These are phyloP conservation scores for Friedmanniomyces endolithicus DNA, from an alignment of 495 filamentous ascomycete genomes.

Conservation along the genomic window DNA sequence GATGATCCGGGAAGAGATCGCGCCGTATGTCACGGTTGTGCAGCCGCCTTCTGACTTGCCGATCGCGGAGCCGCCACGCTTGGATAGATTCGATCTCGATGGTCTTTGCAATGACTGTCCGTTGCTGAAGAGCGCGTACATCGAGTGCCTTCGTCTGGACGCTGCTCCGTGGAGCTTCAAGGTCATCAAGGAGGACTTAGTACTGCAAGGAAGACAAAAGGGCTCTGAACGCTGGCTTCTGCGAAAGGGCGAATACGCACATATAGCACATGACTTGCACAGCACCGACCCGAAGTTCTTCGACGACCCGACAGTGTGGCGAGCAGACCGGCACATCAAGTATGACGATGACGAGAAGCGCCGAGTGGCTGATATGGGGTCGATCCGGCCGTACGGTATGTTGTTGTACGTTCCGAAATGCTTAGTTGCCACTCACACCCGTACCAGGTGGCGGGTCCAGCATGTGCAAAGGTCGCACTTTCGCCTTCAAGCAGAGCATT, in stretches of 20 bases:
- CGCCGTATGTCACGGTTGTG: slow-evolving; percentile 33
- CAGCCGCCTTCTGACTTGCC: slow-evolving; percentile 40
- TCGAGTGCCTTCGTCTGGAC: slow-evolving; percentile 44
- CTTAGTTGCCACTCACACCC: not conserved
- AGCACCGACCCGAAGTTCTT: slow-evolving; percentile 39
- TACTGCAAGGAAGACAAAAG: slow-evolving; percentile 31
- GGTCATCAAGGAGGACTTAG: slow-evolving; percentile 34
- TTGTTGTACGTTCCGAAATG: not conserved
- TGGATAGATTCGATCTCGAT: slow-evolving; percentile 36
- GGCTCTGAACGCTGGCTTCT: slow-evolving; percentile 35
- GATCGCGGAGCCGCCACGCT: slow-evolving; percentile 41
- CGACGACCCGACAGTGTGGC: slow-evolving; percentile 38
- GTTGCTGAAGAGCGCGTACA: slow-evolving; percentile 41
- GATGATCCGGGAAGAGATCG: slow-evolving; percentile 43
- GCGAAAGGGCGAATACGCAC: slow-evolving; percentile 38
- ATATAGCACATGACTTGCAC: slow-evolving; percentile 39
- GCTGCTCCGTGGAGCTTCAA: slow-evolving; percentile 37
- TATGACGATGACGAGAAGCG: slow-evolving; percentile 25
- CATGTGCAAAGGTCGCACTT: slow-evolving; percentile 29
- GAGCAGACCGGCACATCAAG: slow-evolving; percentile 38
- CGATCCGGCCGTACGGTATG: slow-evolving; percentile 36
- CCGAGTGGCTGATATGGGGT: slow-evolving; percentile 20
- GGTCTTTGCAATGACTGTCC: slow-evolving; percentile 38
- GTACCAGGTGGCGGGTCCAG: slow-evolving; percentile 17
- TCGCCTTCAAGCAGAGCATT: slow-evolving; percentile 30